Evolutionary conservation across 768 basidiomycete genomes (phyloP), one percentile per base, ranked within the genome.

Genomic region (Goffeauzyma gilvescens): DNA sequence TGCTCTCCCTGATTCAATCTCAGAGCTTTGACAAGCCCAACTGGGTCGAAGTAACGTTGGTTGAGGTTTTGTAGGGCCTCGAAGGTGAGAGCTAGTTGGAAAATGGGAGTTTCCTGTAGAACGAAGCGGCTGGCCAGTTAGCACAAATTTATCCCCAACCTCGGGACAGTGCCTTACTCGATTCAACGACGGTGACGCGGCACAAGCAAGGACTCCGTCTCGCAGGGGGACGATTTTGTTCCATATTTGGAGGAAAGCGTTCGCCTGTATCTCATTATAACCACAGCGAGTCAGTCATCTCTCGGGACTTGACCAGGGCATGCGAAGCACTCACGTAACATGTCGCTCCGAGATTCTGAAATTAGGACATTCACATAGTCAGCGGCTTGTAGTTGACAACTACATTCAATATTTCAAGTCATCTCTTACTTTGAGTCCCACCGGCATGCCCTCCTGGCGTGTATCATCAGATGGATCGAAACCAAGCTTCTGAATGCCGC

Each of bases 201-300:
- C 69, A 61, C 84, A 86, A 32, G 70, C 66, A 60, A 84, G 95
- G 20, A 96, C 82, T 5, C 78, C 85, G 44, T 68, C 67, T 38
- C 87, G 74, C 62, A 96, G 90, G 1, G 74, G 69, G 14, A 76
- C 54, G 56, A 89, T 80, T 50, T 85, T 78, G 62, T 75, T 93
- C 90, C 90, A 95, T 10, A 90, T 80, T 67, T 96, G 89, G 33
- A 96, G 70, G 49, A 81, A 93, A 15, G 85, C 85, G 61, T 93
- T 93, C 47, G 84, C 87, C 59, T 62, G n/a, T 15, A 13, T n/a
- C n/a, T n/a, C n/a, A 21, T 25, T 25, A 30, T 20, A 4, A n/a
- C 12, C 24, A 6, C 7, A 28, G 4, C 6, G 17, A 5, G 9
- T 12, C 17, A 14, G 10, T 41, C 6, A 41, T 21, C 26, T 30